Evolutionary conservation across 495 filamentous ascomycete species (phyloP).

Genomic region (Aspergillus olivimuriae): DNA sequence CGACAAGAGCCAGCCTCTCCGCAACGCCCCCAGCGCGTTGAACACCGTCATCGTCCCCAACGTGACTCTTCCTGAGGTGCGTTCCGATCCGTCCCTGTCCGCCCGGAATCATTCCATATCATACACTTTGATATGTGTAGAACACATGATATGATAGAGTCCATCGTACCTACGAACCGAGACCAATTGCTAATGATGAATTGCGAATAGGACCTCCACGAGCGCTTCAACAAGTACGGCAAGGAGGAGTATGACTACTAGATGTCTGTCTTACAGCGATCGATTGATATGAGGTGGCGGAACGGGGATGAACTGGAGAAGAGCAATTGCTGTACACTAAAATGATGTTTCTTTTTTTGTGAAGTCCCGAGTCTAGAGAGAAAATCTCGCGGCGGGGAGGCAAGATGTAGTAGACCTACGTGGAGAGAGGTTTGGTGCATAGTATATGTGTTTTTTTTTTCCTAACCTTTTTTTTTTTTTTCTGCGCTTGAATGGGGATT

Average conservation of each 20-base stretch:
- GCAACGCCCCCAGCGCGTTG: constrained; percentile 88
- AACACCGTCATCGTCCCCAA: constrained; percentile 91
- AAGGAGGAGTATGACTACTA: constrained; percentile 66
- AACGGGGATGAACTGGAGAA: constrained; percentile 7
- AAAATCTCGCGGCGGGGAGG: no score
- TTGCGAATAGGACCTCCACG: constrained; percentile 91
- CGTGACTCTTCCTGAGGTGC: constrained; percentile 87
- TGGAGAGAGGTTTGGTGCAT: constrained; percentile 35
- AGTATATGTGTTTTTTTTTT: no score
- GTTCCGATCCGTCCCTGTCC: constrained; percentile 7
- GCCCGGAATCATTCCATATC: neutral
- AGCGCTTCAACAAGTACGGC: constrained; percentile 97
- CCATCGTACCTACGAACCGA: no score
- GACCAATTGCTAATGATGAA: no score
- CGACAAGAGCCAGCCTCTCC: constrained; percentile 64
- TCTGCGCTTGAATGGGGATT: no score
- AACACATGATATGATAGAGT: no score
- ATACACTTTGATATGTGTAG: neutral
- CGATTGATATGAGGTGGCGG: constrained; percentile 5
- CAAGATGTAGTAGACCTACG: constrained; percentile 16
- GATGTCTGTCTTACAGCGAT: constrained; percentile 2
- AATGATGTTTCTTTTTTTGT: no score
- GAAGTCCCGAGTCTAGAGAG: constrained; percentile 24
- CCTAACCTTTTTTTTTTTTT: no score
- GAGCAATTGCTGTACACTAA: constrained; percentile 54